Base-by-base conservation (phyloP, 768 basidiomycete species). In the Xerocomellus amylosporus region DNA sequence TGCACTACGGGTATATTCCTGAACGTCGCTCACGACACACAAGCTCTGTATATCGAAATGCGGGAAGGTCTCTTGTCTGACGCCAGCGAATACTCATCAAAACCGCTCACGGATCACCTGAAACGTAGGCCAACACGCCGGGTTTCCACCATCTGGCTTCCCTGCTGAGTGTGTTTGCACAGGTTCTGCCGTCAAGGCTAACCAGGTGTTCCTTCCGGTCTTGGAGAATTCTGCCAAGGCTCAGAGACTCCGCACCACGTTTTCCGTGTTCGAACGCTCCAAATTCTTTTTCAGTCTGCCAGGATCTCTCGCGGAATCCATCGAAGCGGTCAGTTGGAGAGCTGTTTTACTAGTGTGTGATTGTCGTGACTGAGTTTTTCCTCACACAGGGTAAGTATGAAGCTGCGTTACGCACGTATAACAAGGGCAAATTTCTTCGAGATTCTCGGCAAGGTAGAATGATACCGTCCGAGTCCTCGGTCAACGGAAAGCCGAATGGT, bases 201-300 rank as follows among this genome's bases (percentile, higher is more conserved):
- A 98, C 60, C 92, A 95, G 64, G 92, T 98, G 5, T 98, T 97
- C 70, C 80, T 98, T 3, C 97, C 97, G 2, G 91, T 98, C 28
- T 79, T 99, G 39, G 96, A 98, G 68, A 98, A 98, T 58, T 85
- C 94, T 4, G 86, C 91, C 31, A 98, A 98, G 67, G 93, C 96
- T 14, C 86, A 93, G 65, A 92, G 94, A 69, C 75, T 99, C 5
- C 86, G 91, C 36, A 91, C 89, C 0, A 98, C 97, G 0, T 82
- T 98, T 7, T 88, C 92, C 33, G 92, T 98, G 19, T 98, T 99
- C 59, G 96, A 98, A 62, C 82, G 93, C 40, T 95, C 92, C 47
- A 96, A 95, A 64, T 99, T 98, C 79, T 92, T 98, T 72, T 98
- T 98, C 80, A 98, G 96, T 64, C 80, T 99, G n/a, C 96, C 97